phyloP scores from a whole-genome alignment of 148 eudicot species.

The Arctostaphylos glauca region DNA sequence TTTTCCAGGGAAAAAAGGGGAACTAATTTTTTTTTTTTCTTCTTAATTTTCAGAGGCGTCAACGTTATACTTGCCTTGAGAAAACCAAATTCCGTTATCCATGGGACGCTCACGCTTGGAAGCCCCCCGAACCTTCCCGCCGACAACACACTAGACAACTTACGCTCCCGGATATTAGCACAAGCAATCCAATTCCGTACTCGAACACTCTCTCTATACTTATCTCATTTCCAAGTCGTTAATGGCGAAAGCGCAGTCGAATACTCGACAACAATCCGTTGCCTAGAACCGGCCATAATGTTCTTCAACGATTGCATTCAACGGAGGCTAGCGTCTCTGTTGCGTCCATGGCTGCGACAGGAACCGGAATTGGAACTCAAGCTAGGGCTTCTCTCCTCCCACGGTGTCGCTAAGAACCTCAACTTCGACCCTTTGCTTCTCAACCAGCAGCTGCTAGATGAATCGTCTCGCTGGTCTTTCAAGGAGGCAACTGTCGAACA shows the following conservation, averaged over 20 bases:
- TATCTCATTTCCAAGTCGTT: not conserved
- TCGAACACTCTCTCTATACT: not conserved
- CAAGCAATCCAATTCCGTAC: not conserved
- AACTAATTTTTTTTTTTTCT: too few relatives aligned
- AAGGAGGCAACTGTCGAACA: slow-evolving; percentile 46
- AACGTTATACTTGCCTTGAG: not conserved
- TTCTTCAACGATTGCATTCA: slow-evolving; percentile 39
- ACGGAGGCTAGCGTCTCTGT: slow-evolving; percentile 46
- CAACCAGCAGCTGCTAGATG: slow-evolving; percentile 36
- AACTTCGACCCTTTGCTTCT: slow-evolving; percentile 42
- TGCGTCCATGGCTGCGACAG: slow-evolving; percentile 64
- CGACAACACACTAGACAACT: not conserved
- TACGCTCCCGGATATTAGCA: not conserved
- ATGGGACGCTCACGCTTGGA: not conserved
- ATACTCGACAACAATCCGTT: not conserved
- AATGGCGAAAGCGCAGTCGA: slow-evolving; percentile 9
- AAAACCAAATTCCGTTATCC: not conserved
- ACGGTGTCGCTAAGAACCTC: slow-evolving; percentile 42
- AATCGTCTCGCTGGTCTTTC: slow-evolving; percentile 35
- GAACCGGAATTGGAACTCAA: slow-evolving; percentile 60
- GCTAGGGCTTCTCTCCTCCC: slow-evolving; percentile 61
- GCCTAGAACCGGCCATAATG: slow-evolving; percentile 28
- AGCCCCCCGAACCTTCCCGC: not conserved
- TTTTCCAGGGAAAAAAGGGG: too few relatives aligned
- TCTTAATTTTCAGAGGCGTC: too few relatives aligned